These are phyloP conservation scores for Daucus carota DNA, from an alignment of 129 eudicot genomes.

Conservation along the genomic window DH1_v3.0 NC_030382.2:43495001-43495500, in stretches of 20 bases:
- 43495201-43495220: too few relatives aligned
- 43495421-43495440: not conserved
- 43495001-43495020: not conserved
- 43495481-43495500: slow-evolving; percentile 2
- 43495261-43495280: not conserved
- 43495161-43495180: too few relatives aligned
- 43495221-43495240: too few relatives aligned
- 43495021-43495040: not conserved
- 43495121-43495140: too few relatives aligned
- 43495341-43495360: not conserved
- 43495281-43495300: not conserved
- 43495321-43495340: not conserved
- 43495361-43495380: not conserved
- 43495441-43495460: not conserved
- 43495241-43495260: too few relatives aligned
- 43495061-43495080: not conserved
- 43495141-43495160: too few relatives aligned
- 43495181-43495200: too few relatives aligned
- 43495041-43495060: not conserved
- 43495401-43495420: not conserved
- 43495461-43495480: not conserved
- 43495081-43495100: too few relatives aligned
- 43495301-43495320: not conserved
- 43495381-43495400: not conserved
- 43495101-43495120: too few relatives aligned